A percentile compares a stretch with the other conserved stretches of the same genome.
Evolutionary conservation across 768 basidiomycete species (phyloP).

Genomic region (Tulasnella sp.): DNA sequence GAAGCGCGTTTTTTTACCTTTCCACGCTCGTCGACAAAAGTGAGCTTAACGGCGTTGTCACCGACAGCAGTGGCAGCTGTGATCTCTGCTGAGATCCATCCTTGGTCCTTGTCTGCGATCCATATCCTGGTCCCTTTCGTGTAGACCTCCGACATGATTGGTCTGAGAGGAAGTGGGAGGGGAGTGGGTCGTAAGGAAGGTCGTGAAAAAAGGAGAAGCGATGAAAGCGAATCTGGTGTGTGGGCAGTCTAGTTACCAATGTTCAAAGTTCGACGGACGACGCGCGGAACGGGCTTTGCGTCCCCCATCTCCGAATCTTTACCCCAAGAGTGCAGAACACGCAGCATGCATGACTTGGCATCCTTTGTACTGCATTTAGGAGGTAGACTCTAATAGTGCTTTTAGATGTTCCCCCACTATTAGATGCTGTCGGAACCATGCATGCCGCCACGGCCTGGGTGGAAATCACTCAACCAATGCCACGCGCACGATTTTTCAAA

Average conservation of each 20-base stretch:
- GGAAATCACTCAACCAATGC: too few species aligned
- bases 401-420: background rate
- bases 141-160: constrained; percentile 24
- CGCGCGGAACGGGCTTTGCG: background rate
- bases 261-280: background rate
- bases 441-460: too few species aligned
- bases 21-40: constrained; percentile 84
- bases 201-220: background rate
- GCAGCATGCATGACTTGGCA: background rate
- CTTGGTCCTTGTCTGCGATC: constrained; percentile 91
- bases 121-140: constrained; percentile 28
- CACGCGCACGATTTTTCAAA: too few species aligned
- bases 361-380: background rate
- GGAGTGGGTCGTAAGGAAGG: background rate
- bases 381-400: background rate
- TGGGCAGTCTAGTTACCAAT: background rate
- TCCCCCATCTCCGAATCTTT: background rate
- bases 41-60: constrained; percentile 67
- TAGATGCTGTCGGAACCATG: too few species aligned
- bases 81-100: constrained; percentile 90
- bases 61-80: constrained; percentile 49
- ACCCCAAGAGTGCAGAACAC: background rate
- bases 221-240: background rate
- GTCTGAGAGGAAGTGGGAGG: background rate
- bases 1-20: constrained; percentile 46